Evolutionary conservation across 2,329 filamentous ascomycete genomes (phyloP).

Genomic region (Bisporella sp.): DNA sequence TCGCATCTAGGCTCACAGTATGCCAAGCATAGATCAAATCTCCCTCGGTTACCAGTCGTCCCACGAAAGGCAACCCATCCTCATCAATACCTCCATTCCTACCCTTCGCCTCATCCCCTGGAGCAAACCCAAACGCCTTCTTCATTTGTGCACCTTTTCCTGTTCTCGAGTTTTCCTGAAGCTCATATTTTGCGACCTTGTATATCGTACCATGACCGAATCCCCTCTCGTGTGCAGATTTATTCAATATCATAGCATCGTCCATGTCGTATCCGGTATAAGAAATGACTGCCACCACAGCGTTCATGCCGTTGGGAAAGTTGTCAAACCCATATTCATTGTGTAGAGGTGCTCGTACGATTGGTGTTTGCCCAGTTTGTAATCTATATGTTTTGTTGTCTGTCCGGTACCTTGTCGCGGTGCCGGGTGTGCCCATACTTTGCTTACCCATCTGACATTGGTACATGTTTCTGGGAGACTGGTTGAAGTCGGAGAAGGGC

Average conservation of each 20-base stretch:
- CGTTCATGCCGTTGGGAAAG: conserved; percentile 94
- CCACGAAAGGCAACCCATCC: conserved; percentile 80
- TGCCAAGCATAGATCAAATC: conserved; percentile 87
- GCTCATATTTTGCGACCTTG: conserved; percentile 88
- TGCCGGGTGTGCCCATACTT: conserved; percentile 94
- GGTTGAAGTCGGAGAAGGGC: conserved; percentile 97
- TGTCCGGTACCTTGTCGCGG: conserved; percentile 76
- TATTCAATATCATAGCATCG: conserved; percentile 99
- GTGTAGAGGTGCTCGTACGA: conserved; percentile 86
- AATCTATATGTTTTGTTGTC: conserved; percentile 96
- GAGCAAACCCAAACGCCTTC: conserved; percentile 88
- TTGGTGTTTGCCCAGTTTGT: conserved; percentile 91
- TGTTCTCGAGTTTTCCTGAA: conserved; percentile 63
- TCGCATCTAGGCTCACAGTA: conserved; percentile 73
- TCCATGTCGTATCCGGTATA: conserved; percentile 99
- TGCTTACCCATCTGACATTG: conserved; percentile 99
- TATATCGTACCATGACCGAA: conserved; percentile 96
- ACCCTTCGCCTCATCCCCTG: conserved; percentile 63
- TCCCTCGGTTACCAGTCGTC: conserved; percentile 69
- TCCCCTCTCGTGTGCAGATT: conserved; percentile 89
- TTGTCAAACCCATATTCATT: conserved; percentile 97
- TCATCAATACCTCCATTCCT: conserved; percentile 69
- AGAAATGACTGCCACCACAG: conserved; percentile 93
- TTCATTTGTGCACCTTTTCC: conserved; percentile 51
- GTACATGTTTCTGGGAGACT: conserved; percentile 98